Evolutionary conservation across 345 rosid genomes (phyloP), one percentile per base, ranked within the genome.

Genomic region (Murraya koenigii): DNA sequence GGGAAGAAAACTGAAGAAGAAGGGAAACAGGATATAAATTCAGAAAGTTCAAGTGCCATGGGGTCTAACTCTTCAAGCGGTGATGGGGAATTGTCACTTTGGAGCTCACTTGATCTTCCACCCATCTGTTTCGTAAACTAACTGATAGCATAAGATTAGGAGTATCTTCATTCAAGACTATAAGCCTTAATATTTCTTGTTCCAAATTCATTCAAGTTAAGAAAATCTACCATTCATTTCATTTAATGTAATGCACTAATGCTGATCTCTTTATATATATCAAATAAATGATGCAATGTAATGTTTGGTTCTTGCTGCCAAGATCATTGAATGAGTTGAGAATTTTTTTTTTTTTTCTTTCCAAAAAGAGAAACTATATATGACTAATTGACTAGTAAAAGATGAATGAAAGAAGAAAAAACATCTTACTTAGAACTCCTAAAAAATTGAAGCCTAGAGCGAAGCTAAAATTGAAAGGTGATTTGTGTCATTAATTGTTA

Each of bases 61-160:
- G 78, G 25, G 36, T 67, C 75, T 56, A 79, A 76, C 70, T 44
- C 49, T 44, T 4, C 49, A 13, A 44, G 17, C 49, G 13, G 49
- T 3, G 90, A 85, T 38, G 87, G 85, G 15, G 95, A 88, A 78
- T 71, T 79, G 49, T 79, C 78, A 25, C 79, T 89, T 25, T 91
- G 95, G 89, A 89, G 87, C 87, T 83, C 90, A 30, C 92, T 91
- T 69, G 93, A 88, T 83, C 93, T 88, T 11, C 92, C 86, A 35
- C 87, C 90, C 19, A 87, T 91, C 74, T 89, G 95, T 78, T 86
- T 73, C 61, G 90, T 89, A 44, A 88, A 82, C 85, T 91, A 75
- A 79, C 65, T 58, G 6, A 33, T 20, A 20, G 56, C 6, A 33
- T 23, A 20, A 61, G 56, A 52, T 62, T n/a, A 17, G 20, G 14